These are phyloP conservation scores for Sapria himalayana DNA, from an alignment of 345 rosid species.

Conservation along the genomic window DNA sequence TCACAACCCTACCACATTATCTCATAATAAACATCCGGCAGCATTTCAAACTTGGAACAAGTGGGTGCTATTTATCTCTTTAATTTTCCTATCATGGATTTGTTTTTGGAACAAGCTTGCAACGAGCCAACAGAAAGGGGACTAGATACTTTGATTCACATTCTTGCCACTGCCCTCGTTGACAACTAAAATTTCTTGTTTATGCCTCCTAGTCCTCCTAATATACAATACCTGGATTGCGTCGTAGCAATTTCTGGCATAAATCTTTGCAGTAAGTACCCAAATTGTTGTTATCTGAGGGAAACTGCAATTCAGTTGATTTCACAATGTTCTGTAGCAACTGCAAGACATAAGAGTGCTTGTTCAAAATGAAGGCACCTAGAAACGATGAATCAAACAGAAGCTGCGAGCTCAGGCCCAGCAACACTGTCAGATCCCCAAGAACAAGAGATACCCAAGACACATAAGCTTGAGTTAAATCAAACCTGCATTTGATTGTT, in stretches of 20 bases:
- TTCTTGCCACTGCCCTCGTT: too few species aligned
- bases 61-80: too few species aligned
- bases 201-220: too few species aligned
- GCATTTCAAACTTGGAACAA: too few species aligned
- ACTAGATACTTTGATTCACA: too few species aligned
- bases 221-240: constrained; percentile 65
- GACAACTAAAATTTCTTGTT: too few species aligned
- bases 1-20: too few species aligned
- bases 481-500: constrained; percentile 70
- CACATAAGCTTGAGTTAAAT: constrained; percentile 3
- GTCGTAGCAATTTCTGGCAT: constrained; percentile 70
- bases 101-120: too few species aligned
- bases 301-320: constrained; percentile 68
- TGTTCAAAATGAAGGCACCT: constrained; percentile 4
- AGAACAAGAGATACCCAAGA: neutral
- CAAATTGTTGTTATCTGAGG: constrained; percentile 33
- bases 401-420: neutral
- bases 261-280: constrained; percentile 60
- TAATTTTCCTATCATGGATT: too few species aligned
- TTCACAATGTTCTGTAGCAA: constrained; percentile 76
- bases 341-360: constrained; percentile 22
- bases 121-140: too few species aligned
- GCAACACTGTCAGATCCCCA: neutral
- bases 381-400: constrained; percentile 5
- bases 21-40: too few species aligned